Conservation (phyloP, 73 alveolate genomes). For the Paramecium caudatum region DNA sequence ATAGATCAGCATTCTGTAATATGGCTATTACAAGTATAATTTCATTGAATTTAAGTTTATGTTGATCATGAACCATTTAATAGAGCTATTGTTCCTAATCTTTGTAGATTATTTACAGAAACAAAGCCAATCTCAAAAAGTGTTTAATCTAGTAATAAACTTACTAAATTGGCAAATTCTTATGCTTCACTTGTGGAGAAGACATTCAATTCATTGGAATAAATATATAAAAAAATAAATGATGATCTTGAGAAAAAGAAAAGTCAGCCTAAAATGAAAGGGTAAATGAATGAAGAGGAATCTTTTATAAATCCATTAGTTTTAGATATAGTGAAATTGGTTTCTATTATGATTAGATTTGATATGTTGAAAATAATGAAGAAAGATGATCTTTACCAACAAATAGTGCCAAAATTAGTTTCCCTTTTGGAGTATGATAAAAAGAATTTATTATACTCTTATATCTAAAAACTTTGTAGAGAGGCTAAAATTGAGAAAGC, state of each 20-base stretch:
- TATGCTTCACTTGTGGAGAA: not conserved
- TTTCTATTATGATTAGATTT: constrained; percentile 62
- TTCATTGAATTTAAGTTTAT: not conserved
- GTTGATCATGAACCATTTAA: constrained; percentile 67
- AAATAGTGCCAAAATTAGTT: constrained; percentile 21
- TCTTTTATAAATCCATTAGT: constrained; percentile 6
- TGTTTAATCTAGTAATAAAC: constrained; percentile 1
- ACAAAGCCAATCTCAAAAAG: constrained; percentile 32
- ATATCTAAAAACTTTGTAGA: not conserved
- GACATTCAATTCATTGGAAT: constrained; percentile 4
- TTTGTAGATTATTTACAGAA: constrained; percentile 56
- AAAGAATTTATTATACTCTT: constrained; percentile 43
- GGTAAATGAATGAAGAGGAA: not conserved
- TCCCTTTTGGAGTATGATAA: constrained; percentile 39
- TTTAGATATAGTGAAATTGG: constrained; percentile 38
- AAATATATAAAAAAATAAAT: not conserved
- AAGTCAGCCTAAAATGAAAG: not conserved
- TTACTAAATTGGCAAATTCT: not conserved
- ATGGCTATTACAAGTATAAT: constrained; percentile 50
- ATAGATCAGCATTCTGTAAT: constrained; percentile 63
- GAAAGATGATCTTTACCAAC: not conserved
- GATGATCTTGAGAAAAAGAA: constrained; percentile 17
- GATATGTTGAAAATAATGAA: constrained; percentile 38
- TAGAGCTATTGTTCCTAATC: not conserved
- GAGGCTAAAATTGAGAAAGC: constrained; percentile 22